Conservation (phyloP, 2,329 filamentous ascomycete genomes). For the Microcyclospora tardicrescens region DNA sequence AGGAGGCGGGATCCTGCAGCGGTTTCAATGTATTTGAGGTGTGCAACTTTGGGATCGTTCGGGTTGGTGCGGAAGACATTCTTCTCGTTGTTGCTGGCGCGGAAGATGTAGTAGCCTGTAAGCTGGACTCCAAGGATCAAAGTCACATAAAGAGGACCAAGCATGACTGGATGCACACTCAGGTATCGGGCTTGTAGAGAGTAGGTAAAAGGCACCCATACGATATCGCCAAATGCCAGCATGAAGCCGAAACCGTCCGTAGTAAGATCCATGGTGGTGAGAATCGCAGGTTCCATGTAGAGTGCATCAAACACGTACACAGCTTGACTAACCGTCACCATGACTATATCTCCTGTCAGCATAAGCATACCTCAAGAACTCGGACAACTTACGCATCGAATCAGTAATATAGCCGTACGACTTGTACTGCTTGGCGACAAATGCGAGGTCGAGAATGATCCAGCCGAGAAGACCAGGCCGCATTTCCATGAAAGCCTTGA, state of each 20-base stretch:
- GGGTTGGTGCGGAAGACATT: conserved; percentile 86
- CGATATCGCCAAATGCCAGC: conserved; percentile 82
- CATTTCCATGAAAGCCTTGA: conserved; percentile 82
- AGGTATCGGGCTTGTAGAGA: conserved; percentile 75
- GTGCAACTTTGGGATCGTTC: conserved; percentile 60
- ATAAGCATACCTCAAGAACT: background rate
- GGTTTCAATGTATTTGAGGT: conserved; percentile 79
- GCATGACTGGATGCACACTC: conserved; percentile 63
- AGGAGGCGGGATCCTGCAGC: conserved; percentile 68
- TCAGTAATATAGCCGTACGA: conserved; percentile 73
- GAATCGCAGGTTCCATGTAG: conserved; percentile 75
- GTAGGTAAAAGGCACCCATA: conserved; percentile 88
- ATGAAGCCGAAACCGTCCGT: conserved; percentile 92
- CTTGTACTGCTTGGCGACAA: conserved; percentile 77
- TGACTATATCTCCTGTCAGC: conserved; percentile 29
- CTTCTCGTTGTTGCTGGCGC: conserved; percentile 87
- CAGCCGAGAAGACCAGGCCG: conserved; percentile 86
- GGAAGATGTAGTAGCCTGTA: conserved; percentile 81
- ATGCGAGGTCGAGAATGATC: conserved; percentile 73
- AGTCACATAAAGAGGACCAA: conserved; percentile 54
- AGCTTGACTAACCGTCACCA: conserved; percentile 63
- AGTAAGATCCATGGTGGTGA: conserved; percentile 91
- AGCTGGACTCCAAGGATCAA: conserved; percentile 55
- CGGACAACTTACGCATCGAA: conserved; percentile 44
- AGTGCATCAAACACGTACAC: conserved; percentile 76